Percentiles rank a stretch among this genome's conserved stretches.
phyloP scores from a whole-genome alignment of 2,329 filamentous ascomycete genomes.

The Aspergillus sergii region DNA sequence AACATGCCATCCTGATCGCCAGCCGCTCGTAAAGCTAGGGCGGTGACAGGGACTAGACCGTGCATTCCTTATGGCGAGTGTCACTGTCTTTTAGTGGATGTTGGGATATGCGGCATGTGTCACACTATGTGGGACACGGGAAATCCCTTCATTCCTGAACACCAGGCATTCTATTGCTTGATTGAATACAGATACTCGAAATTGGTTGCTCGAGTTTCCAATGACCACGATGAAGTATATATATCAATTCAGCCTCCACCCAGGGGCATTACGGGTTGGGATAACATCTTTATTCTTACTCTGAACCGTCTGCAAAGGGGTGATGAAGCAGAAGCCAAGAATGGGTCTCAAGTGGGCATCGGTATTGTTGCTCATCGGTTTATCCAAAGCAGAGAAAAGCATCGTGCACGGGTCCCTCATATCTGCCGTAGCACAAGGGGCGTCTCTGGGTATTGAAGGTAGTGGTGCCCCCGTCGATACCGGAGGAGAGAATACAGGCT shows the following conservation, averaged over 20 bases:
- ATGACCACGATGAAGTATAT: not conserved
- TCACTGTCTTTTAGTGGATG: not conserved
- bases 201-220: not conserved
- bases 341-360: not conserved
- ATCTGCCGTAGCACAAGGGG: not conserved
- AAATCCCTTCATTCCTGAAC: not conserved
- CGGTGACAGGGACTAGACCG: not conserved
- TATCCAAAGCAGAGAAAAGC: not conserved
- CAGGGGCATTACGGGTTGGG: not conserved
- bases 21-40: not conserved
- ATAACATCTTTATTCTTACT: not conserved
- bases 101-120: not conserved
- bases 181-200: not conserved
- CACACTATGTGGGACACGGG: not conserved
- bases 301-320: not conserved
- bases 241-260: not conserved
- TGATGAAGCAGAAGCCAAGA: not conserved
- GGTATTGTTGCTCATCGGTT: not conserved
- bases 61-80: not conserved
- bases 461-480: conserved; percentile 1
- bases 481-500: not conserved
- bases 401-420: not conserved
- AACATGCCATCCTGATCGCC: not conserved
- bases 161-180: not conserved
- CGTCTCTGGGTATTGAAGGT: conserved; percentile 3